These are phyloP conservation scores for Metarhizium brunneum DNA, from an alignment of 2,329 filamentous ascomycete species.

Conservation along the genomic window DNA sequence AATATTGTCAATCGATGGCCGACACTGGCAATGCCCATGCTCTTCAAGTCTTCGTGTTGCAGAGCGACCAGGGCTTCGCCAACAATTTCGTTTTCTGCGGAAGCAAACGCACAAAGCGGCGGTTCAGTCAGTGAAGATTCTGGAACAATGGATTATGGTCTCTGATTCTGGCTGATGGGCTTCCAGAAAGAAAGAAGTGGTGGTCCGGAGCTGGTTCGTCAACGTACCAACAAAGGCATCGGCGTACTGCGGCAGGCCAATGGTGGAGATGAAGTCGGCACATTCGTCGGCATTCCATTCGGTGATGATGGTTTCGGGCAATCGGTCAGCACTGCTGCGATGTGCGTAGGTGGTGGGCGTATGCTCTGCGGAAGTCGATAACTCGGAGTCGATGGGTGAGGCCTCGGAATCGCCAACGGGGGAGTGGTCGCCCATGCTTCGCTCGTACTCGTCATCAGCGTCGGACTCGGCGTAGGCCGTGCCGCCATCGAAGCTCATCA, in stretches of 20 bases:
- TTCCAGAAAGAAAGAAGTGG: neutral
- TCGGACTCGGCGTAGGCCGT: conserved; percentile 71
- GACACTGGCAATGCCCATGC: conserved; percentile 87
- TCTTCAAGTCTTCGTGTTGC: conserved; percentile 86
- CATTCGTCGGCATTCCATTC: conserved; percentile 83
- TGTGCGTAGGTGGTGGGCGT: conserved; percentile 72
- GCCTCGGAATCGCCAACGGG: conserved; percentile 60
- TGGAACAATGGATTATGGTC: neutral
- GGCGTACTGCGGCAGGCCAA: conserved; percentile 76
- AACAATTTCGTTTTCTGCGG: conserved; percentile 80
- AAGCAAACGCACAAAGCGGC: conserved; percentile 9
- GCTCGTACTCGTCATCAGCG: conserved; percentile 76
- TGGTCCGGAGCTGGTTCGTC: neutral
- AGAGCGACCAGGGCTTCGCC: conserved; percentile 85
- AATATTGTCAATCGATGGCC: conserved; percentile 91
- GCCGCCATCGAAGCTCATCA: conserved; percentile 54
- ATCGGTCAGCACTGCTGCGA: conserved; percentile 51
- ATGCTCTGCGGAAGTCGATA: conserved; percentile 60
- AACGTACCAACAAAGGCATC: conserved; percentile 72
- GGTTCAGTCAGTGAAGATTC: conserved; percentile 8
- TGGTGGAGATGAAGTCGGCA: conserved; percentile 74
- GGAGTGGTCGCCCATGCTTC: conserved; percentile 58
- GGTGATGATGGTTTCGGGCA: conserved; percentile 66
- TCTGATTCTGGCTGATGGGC: neutral
- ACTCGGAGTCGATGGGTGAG: conserved; percentile 63